These are phyloP conservation scores for Bolboschoenoplectus hybrid DNA, from an alignment of 202 grass and related monocot species.

Conservation along the genomic window DNA sequence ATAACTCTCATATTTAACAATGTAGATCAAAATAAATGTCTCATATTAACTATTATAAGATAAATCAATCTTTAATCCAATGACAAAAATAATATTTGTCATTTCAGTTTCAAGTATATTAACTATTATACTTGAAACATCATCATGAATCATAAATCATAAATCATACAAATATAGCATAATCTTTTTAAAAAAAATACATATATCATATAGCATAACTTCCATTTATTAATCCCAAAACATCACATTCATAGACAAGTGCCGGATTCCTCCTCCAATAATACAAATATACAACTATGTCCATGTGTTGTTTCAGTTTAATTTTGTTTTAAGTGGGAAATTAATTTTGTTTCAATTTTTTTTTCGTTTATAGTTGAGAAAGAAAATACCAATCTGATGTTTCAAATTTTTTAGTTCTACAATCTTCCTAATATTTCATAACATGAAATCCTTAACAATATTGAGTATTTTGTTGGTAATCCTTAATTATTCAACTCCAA, in stretches of 20 bases:
- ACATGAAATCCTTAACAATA: not conserved
- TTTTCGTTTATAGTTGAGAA: no score
- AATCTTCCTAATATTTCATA: not conserved
- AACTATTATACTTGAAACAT: not conserved
- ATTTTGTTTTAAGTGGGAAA: no score
- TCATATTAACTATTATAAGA: no score
- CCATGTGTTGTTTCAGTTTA: conserved; percentile 22
- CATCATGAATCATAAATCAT: conserved; percentile 28
- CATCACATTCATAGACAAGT: conserved; percentile 29
- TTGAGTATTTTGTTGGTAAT: not conserved
- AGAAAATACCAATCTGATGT: no score
- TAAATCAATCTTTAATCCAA: no score
- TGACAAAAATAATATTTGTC: no score
- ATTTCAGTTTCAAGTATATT: no score
- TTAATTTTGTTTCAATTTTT: no score
- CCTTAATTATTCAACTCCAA: not conserved
- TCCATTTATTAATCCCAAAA: not conserved
- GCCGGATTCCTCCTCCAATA: not conserved
- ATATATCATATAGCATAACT: not conserved
- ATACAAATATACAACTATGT: not conserved
- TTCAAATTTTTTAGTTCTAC: not conserved
- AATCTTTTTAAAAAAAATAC: not conserved
- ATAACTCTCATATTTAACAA: no score
- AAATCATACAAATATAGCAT: not conserved
- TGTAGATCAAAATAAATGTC: no score